These are phyloP conservation scores for Colletotrichum eleusines DNA, from an alignment of 2,329 filamentous ascomycete genomes.

Conservation along the genomic window DNA sequence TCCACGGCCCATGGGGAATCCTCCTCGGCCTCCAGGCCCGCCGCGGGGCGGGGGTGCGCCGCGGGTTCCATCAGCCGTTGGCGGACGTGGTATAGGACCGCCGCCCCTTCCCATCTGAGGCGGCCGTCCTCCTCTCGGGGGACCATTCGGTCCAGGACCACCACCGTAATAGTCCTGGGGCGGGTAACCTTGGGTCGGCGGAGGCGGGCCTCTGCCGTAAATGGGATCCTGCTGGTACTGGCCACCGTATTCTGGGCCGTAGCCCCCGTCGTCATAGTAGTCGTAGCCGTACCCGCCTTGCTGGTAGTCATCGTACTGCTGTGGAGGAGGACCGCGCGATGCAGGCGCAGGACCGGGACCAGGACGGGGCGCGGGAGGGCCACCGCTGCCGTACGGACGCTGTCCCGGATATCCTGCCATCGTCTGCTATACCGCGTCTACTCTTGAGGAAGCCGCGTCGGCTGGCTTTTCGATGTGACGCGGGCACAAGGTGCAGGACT, in stretches of 20 bases:
- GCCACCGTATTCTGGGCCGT: constrained; percentile 54
- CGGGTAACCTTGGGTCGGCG: constrained; percentile 54
- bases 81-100: constrained; percentile 58
- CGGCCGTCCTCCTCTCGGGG: constrained; percentile 56
- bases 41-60: constrained; percentile 55
- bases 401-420: constrained; percentile 55
- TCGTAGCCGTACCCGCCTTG: constrained; percentile 59
- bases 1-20: constrained; percentile 51
- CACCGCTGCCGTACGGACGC: constrained; percentile 61
- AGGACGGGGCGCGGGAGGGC: constrained; percentile 57
- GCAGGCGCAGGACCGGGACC: constrained; percentile 45
- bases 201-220: constrained; percentile 57
- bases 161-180: constrained; percentile 60
- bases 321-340: constrained; percentile 48
- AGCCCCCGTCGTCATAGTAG: constrained; percentile 56
- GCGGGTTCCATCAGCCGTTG: constrained; percentile 53
- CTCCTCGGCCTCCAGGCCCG: constrained; percentile 51
- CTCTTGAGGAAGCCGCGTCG: constrained; percentile 13
- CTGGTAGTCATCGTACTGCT: constrained; percentile 61
- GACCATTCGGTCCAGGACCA: constrained; percentile 51
- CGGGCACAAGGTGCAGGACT: constrained; percentile 9
- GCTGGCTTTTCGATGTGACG: background rate
- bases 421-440: constrained; percentile 25
- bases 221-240: constrained; percentile 60
- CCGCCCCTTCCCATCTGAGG: constrained; percentile 61